phyloP scores from a whole-genome alignment of 73 alveolate species.

The Paramecium biaurelia region DNA sequence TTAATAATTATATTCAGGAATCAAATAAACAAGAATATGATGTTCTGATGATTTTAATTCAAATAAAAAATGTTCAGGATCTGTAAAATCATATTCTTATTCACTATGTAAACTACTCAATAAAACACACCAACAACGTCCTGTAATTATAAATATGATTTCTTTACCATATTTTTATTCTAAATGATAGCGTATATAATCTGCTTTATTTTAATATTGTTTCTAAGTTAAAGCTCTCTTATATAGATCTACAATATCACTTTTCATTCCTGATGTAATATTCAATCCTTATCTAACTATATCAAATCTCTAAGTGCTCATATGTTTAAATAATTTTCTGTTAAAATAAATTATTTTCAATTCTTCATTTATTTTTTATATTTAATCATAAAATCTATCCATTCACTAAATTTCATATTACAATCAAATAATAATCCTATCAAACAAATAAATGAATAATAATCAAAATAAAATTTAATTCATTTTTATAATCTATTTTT shows the following conservation, averaged over 20 bases:
- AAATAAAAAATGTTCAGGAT: not conserved
- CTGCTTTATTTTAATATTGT: not conserved
- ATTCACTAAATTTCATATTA: not conserved
- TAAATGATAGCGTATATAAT: not conserved
- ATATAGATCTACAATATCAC: not conserved
- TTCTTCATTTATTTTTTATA: not conserved
- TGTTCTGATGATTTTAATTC: constrained; percentile 22
- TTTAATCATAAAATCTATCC: not conserved
- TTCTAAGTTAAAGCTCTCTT: not conserved
- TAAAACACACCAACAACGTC: constrained; percentile 35
- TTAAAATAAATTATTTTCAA: not conserved
- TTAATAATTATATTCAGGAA: not conserved
- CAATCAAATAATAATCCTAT: not conserved
- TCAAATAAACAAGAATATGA: constrained; percentile 20
- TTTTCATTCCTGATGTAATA: not conserved
- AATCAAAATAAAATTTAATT: not conserved
- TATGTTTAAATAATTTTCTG: not conserved
- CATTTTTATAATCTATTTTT: not conserved
- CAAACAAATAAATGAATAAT: not conserved
- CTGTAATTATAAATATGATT: not conserved
- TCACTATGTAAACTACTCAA: not conserved
- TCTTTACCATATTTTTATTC: not conserved
- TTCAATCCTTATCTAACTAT: not conserved
- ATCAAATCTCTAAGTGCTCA: not conserved
- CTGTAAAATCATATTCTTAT: not conserved